phyloP scores from a whole-genome alignment of 2,329 filamentous ascomycete species.

The Sarocladium strictum region DNA sequence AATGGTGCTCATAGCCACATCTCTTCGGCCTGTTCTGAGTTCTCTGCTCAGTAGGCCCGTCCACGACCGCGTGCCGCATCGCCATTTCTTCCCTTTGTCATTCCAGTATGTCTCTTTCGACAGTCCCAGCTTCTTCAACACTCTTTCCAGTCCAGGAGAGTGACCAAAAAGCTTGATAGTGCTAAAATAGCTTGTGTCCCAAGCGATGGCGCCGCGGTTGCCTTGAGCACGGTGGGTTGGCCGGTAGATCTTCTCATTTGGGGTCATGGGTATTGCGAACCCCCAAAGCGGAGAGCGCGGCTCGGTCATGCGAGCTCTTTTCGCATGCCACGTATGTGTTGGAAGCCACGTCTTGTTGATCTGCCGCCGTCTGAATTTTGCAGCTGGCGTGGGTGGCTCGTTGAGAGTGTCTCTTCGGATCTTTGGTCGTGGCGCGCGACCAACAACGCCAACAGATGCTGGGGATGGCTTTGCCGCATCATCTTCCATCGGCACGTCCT shows the following conservation, averaged over 20 bases:
- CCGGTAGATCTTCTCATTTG: conserved; percentile 84
- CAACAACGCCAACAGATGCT: conserved; percentile 13
- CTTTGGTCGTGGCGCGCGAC: conserved; percentile 47
- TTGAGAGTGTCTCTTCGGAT: conserved; percentile 66
- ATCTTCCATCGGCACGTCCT: background rate
- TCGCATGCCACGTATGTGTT: conserved; percentile 90
- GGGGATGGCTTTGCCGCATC: background rate
- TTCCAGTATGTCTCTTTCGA: conserved; percentile 56
- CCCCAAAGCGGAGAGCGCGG: conserved; percentile 80
- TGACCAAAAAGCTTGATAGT: conserved; percentile 73
- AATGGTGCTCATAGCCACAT: conserved; percentile 66
- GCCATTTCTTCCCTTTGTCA: conserved; percentile 65
- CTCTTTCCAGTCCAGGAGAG: conserved; percentile 54
- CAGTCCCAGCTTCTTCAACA: conserved; percentile 62
- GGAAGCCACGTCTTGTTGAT: conserved; percentile 88
- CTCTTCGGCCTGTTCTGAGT: conserved; percentile 40
- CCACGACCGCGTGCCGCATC: conserved; percentile 44
- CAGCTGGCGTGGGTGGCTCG: conserved; percentile 45
- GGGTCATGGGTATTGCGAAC: conserved; percentile 77
- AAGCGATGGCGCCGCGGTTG: conserved; percentile 71
- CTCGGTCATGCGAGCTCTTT: conserved; percentile 81
- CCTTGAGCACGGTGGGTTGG: conserved; percentile 76
- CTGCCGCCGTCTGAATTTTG: conserved; percentile 79
- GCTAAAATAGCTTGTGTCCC: conserved; percentile 93
- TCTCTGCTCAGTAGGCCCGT: conserved; percentile 46